Evolutionary conservation across 345 rosid species (phyloP).

Genomic region (Hibiscus tridactylites): DNA sequence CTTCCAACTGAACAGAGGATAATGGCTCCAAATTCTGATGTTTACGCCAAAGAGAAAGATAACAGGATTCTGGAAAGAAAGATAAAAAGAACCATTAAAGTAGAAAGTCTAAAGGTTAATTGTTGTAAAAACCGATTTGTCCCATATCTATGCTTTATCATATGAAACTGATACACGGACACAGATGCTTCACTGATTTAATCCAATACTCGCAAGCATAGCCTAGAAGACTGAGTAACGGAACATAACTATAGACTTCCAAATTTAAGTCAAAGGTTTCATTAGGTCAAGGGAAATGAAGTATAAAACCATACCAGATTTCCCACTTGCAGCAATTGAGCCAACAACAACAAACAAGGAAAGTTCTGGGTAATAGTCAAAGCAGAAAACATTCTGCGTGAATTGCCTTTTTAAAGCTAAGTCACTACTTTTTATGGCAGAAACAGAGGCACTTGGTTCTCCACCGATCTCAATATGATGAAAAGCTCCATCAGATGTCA

Average conservation of each 20-base stretch:
- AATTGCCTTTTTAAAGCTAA: slow-evolving; percentile 41
- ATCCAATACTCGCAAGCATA: not conserved
- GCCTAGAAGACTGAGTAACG: not conserved
- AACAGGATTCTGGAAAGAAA: slow-evolving; percentile 46
- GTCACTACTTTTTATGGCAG: slow-evolving; percentile 25
- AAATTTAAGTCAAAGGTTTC: not conserved
- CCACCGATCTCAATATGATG: slow-evolving; percentile 57
- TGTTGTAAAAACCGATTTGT: not conserved
- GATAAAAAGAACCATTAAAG: slow-evolving; percentile 5
- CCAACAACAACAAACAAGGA: slow-evolving; percentile 54
- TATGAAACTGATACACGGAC: not conserved
- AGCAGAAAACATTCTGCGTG: slow-evolving; percentile 64
- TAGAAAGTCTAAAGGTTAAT: not conserved
- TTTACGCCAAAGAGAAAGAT: slow-evolving; percentile 66
- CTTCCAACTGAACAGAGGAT: slow-evolving; percentile 55
- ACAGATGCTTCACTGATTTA: not conserved
- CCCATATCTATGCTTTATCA: not conserved
- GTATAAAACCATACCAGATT: slow-evolving; percentile 48
- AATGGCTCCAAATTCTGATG: slow-evolving; percentile 39
- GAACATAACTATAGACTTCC: not conserved
- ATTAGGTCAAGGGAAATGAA: slow-evolving; percentile 14
- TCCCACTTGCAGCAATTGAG: slow-evolving; percentile 30
- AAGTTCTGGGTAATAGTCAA: slow-evolving; percentile 55
- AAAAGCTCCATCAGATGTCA: slow-evolving; percentile 67
- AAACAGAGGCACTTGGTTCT: slow-evolving; percentile 52